Percentiles rank a stretch among this genome's conserved stretches.
Evolutionary conservation across 768 basidiomycete genomes (phyloP).

Genomic region (Piloderma croceum): DNA sequence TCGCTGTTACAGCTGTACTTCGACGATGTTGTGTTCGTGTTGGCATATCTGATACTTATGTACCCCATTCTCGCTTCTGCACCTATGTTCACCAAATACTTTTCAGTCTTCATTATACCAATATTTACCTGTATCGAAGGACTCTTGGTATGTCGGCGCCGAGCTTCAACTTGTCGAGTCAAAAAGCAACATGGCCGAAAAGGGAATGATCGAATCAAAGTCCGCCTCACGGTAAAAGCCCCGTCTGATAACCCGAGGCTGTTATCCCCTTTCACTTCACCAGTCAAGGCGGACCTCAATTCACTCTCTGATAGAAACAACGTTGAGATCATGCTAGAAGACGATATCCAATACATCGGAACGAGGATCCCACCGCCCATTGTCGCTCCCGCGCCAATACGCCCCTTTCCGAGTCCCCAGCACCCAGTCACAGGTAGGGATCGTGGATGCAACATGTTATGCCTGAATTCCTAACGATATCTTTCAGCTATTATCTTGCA

Average conservation of each 20-base stretch:
- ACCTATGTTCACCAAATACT: too few species aligned
- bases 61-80: too few species aligned
- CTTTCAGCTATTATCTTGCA: slow-evolving; percentile 53
- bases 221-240: too few species aligned
- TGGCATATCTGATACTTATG: too few species aligned
- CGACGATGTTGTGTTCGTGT: too few species aligned
- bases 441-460: slow-evolving; percentile 15
- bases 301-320: not conserved
- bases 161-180: too few species aligned
- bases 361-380: slow-evolving; percentile 25
- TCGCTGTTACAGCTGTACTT: too few species aligned
- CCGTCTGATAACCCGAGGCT: not conserved
- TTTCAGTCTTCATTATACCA: too few species aligned
- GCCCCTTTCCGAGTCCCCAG: slow-evolving; percentile 25
- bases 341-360: slow-evolving; percentile 59
- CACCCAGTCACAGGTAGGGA: slow-evolving; percentile 40
- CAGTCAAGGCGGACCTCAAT: slow-evolving; percentile 5
- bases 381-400: slow-evolving; percentile 10
- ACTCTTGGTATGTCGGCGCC: too few species aligned
- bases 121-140: too few species aligned
- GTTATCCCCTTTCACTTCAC: slow-evolving; percentile 1
- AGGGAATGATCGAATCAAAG: too few species aligned
- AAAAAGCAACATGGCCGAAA: too few species aligned
- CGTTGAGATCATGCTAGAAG: slow-evolving; percentile 37
- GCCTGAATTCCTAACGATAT: slow-evolving; percentile 14